Base-by-base conservation (phyloP, 1,284 basidiomycete genomes). In the Microbotryum scabiosae region DNA sequence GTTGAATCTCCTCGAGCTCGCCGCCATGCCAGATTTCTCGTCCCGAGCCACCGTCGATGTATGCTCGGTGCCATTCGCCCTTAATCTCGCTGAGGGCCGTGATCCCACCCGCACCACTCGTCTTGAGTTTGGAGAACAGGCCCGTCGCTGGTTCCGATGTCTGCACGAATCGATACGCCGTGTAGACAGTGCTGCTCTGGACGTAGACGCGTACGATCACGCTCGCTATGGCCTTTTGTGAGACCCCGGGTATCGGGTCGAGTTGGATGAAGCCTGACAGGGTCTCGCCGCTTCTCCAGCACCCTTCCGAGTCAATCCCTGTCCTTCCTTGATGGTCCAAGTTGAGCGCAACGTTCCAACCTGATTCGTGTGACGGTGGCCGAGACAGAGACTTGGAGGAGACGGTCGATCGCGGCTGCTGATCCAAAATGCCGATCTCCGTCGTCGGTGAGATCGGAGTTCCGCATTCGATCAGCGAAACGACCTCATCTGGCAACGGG, bases 1-100 rank as follows among this genome's bases (percentile, higher is more conserved):
- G 44, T n/a, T 49, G 30, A n/a, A 57, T 57, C 20, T 52, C 50
- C n/a, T 28, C 44, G 7, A 58, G 44, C 51, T 52, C 51, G 16
- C 16, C 50, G 16, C 45, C 53, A 12, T 43, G 14, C 21, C 55
- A 56, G 7, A 61, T 45, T 18, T 57, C 55, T 4, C 25, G 25
- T 8, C 56, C 49, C 12, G 41, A 47, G 9, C 48, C 43, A 25
- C 44, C 26, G 21, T 50, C 46, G 25, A 21, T n/a, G n/a, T 28
- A 47, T 18, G 28, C 48, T 5, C 32, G 16, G 14, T 52, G 28
- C 20, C 47, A 26, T 9, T 45, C 26, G 50, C 41, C 51, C 10
- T 23, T 25, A 18, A 52, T 25, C 51, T 52, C 51, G n/a, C n/a
- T 52, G 51, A 52, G 10, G 23, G 51, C 51, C 20, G n/a, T 25